Conservation (phyloP, 2,329 filamentous ascomycete genomes). For the Cladobotryum protrusum region DNA sequence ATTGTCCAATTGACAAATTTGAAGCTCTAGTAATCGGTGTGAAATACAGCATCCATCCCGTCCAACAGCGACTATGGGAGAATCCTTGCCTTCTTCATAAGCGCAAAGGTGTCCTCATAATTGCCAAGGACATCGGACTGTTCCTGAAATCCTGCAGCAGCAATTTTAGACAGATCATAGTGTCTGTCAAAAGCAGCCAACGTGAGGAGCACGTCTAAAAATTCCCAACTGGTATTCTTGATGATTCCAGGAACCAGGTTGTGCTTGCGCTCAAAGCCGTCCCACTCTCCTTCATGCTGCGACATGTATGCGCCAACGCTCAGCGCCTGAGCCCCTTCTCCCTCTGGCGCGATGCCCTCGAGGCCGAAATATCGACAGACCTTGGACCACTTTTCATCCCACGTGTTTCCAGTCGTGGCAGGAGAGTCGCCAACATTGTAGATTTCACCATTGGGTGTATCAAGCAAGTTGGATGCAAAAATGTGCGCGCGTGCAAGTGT, state of each 20-base stretch:
- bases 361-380: constrained; percentile 5
- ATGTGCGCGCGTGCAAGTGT: constrained; percentile 7
- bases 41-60: too few species aligned
- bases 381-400: constrained; percentile 7
- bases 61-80: background rate
- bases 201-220: constrained; percentile 7
- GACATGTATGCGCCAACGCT: constrained; percentile 1
- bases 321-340: background rate
- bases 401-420: background rate
- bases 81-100: constrained; percentile 4
- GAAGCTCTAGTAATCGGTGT: too few species aligned
- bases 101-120: constrained; percentile 4
- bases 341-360: background rate
- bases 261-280: background rate
- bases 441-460: constrained; percentile 1
- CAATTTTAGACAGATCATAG: constrained; percentile 4
- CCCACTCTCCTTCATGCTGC: constrained; percentile 5
- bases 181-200: constrained; percentile 4
- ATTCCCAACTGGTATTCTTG: constrained; percentile 4
- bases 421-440: constrained; percentile 8
- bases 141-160: background rate
- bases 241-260: constrained; percentile 1
- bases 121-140: constrained; percentile 3
- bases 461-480: constrained; percentile 1
- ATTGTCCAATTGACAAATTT: too few species aligned